Conservation (phyloP, 352 stramenopile genomes). For the Phytopythium ostracodes region DNA sequence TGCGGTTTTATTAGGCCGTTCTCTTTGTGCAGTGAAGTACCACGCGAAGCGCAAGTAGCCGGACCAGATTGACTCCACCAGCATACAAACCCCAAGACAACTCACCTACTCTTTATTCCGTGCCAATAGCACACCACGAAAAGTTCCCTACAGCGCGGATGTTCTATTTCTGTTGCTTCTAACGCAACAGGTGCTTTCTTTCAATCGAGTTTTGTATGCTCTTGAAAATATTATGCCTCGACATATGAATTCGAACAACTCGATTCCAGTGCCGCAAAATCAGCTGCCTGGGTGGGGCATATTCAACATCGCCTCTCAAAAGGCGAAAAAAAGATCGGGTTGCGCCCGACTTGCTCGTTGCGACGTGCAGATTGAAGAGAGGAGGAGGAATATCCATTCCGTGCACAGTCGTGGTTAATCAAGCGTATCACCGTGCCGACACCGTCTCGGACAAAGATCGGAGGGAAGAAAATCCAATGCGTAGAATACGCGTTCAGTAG, state of each 20-base stretch:
- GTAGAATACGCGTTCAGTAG: neutral
- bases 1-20: neutral
- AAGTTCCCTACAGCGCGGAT: neutral
- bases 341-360: neutral
- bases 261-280: neutral
- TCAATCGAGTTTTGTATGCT: neutral
- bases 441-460: neutral
- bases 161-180: neutral
- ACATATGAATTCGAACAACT: slow-evolving; percentile 5
- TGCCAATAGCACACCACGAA: neutral
- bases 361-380: neutral
- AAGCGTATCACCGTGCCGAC: neutral
- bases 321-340: slow-evolving; percentile 8
- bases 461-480: slow-evolving; percentile 7
- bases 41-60: no score
- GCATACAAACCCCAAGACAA: neutral
- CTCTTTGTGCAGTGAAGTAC: no score
- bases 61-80: neutral
- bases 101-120: neutral
- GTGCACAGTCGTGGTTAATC: slow-evolving; percentile 3
- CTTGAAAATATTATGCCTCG: neutral
- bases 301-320: slow-evolving; percentile 3
- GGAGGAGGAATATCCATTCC: slow-evolving; percentile 5
- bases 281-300: slow-evolving; percentile 7
- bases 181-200: neutral